These are phyloP conservation scores for Apiospora aurea DNA, from an alignment of 2,329 filamentous ascomycete species.

Conservation along the genomic window DNA sequence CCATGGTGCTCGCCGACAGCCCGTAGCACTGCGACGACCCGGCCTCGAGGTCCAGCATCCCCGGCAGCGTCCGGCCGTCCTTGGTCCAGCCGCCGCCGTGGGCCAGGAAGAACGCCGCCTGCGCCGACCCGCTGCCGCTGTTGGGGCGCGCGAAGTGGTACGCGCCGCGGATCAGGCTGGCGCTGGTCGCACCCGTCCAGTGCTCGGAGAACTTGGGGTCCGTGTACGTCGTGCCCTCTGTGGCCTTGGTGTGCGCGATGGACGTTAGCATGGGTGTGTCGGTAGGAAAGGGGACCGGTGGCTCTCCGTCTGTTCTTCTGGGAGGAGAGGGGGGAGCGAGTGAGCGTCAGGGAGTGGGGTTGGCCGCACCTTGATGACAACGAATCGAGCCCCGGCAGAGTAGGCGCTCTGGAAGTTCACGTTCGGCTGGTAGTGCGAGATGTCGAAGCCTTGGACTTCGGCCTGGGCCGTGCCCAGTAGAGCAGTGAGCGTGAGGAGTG, in stretches of 20 bases:
- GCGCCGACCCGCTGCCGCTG: conserved; percentile 50
- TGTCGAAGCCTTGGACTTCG: conserved; percentile 50
- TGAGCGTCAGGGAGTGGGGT: not conserved
- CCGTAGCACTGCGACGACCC: conserved; percentile 53
- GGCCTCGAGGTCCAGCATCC: conserved; percentile 63
- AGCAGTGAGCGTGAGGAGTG: conserved; percentile 23
- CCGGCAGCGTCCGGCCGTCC: conserved; percentile 62
- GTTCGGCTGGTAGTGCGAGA: conserved; percentile 48
- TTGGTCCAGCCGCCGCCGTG: conserved; percentile 61
- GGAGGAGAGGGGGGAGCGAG: not conserved
- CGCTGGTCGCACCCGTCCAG: conserved; percentile 56
- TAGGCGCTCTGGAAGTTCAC: conserved; percentile 49
- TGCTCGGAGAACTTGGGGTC: conserved; percentile 56
- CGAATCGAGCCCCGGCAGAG: conserved; percentile 48
- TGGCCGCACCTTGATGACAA: conserved; percentile 50
- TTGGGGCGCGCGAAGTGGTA: conserved; percentile 62
- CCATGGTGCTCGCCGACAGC: conserved; percentile 53
- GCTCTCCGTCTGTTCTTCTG: not conserved
- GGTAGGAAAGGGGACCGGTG: not conserved
- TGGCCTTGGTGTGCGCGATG: conserved; percentile 47
- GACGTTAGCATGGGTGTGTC: not conserved
- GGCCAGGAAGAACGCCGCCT: conserved; percentile 59
- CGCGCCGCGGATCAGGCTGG: conserved; percentile 60
- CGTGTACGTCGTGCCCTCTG: conserved; percentile 56
- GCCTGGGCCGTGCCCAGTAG: conserved; percentile 36